Base-by-base conservation (phyloP, 768 basidiomycete species). In the Gloeostereum incarnatum region DNA sequence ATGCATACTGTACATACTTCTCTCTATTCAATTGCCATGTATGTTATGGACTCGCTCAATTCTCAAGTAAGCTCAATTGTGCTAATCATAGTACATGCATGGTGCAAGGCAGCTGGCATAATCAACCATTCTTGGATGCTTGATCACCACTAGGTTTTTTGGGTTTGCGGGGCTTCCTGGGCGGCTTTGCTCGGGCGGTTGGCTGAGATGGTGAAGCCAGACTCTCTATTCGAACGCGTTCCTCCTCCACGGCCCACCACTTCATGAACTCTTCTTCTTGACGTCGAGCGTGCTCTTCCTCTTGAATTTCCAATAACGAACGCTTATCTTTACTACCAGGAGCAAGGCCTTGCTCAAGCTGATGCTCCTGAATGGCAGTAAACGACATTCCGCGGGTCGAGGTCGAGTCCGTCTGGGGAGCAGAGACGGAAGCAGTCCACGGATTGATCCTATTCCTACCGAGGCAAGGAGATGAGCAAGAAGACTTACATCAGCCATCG, bases 181-280 rank as follows among this genome's bases (percentile, higher is more conserved):
- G n/a, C n/a, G n/a, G n/a, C n/a, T n/a, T n/a, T n/a, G n/a, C n/a
- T n/a, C n/a, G n/a, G n/a, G n/a, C n/a, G n/a, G n/a, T n/a, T n/a
- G n/a, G n/a, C n/a, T n/a, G n/a, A n/a, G n/a, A n/a, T n/a, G n/a
- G n/a, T n/a, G n/a, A n/a, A n/a, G n/a, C n/a, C n/a, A n/a, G n/a
- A n/a, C n/a, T 62, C 55, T 83, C 79, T 23, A 62, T 45, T 45
- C 60, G 68, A n/a, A 86, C 55, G 11, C 84, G 66, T 49, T 73
- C 77, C 55, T 90, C 87, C 56, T 94, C 92, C 5, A 69, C 78
- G 1, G 75, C 65, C 89, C 91, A 96, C 92, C 92, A 96, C 48
- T 64, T 71, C 55, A 93, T 55, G 53, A 96, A 97, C 43, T 86
- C 85, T 3, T 65, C 75, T 57, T 93, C 89, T 35, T 66, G 69